These are phyloP conservation scores for Trapa bicornis DNA, from an alignment of 345 rosid genomes.

Conservation along the genomic window DNA sequence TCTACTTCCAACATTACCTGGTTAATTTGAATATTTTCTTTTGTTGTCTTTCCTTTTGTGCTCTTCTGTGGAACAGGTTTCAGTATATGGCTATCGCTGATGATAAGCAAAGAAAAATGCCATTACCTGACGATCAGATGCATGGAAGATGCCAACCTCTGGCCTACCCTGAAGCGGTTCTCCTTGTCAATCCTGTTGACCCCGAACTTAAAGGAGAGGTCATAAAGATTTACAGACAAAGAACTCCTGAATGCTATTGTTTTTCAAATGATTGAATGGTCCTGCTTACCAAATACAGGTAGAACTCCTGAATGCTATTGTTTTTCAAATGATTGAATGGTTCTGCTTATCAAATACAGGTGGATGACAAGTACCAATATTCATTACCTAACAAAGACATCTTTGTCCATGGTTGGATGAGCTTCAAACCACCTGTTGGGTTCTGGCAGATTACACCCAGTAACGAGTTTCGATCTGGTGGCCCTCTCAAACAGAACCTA, in stretches of 20 bases:
- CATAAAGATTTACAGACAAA: slow-evolving; percentile 7
- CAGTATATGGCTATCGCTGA: slow-evolving; percentile 84
- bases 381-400: slow-evolving; percentile 75
- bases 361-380: slow-evolving; percentile 94
- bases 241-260: not conserved
- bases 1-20: not conserved
- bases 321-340: not conserved
- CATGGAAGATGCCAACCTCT: slow-evolving; percentile 51
- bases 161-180: slow-evolving; percentile 80
- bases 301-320: not conserved
- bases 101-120: slow-evolving; percentile 80
- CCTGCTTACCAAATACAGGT: slow-evolving; percentile 1
- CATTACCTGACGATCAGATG: slow-evolving; percentile 69
- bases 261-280: not conserved
- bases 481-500: slow-evolving; percentile 83
- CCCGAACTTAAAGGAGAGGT: slow-evolving; percentile 68
- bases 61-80: slow-evolving; percentile 37
- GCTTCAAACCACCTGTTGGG: slow-evolving; percentile 67
- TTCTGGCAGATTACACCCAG: slow-evolving; percentile 97
- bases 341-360: slow-evolving; percentile 26
- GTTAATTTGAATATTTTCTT: not conserved
- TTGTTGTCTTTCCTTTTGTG: not conserved
- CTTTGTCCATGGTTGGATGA: slow-evolving; percentile 89
- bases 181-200: slow-evolving; percentile 58
- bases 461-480: slow-evolving; percentile 87